Percentiles rank a stretch among this genome's conserved stretches.
Evolutionary conservation across 257 asterid species (phyloP).

Genomic region (Fraxinus anomala): DNA sequence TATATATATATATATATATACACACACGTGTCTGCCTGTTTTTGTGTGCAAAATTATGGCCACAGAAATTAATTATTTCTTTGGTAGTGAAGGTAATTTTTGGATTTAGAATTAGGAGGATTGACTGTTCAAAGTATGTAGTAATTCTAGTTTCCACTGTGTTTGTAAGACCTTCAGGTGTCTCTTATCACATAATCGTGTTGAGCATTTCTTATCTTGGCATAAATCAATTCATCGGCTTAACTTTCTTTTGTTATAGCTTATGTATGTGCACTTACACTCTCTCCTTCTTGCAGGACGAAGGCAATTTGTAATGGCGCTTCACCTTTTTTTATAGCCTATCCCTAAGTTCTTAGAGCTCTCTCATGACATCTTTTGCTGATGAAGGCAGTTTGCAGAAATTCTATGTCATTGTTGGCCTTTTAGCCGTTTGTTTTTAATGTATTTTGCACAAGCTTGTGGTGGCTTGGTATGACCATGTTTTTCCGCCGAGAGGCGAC

Average conservation of each 20-base stretch:
- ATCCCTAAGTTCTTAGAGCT: constrained; percentile 19
- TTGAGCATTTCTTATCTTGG: constrained; percentile 7
- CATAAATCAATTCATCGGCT: background rate
- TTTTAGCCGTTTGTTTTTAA: constrained; percentile 19
- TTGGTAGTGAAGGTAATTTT: too few species aligned
- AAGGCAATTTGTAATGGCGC: constrained; percentile 36
- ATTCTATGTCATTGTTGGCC: constrained; percentile 7
- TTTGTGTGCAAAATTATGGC: background rate
- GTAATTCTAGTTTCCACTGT: background rate
- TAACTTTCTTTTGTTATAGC: constrained; percentile 6
- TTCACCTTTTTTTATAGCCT: constrained; percentile 21
- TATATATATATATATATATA: too few species aligned
- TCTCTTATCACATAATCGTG: constrained; percentile 4
- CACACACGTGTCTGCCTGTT: background rate
- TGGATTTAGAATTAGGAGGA: background rate
- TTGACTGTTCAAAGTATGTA: too few species aligned
- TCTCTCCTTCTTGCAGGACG: constrained; percentile 42
- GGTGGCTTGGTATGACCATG: too few species aligned
- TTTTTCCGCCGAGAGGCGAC: too few species aligned
- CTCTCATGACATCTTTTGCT: constrained; percentile 12
- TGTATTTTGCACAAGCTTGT: constrained; percentile 11
- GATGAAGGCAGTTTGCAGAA: constrained; percentile 32
- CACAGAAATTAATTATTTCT: too few species aligned
- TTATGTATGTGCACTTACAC: constrained; percentile 20
- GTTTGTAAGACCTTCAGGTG: background rate